Evolutionary conservation across 768 basidiomycete genomes (phyloP).

Genomic region (Kwoniella sp.): DNA sequence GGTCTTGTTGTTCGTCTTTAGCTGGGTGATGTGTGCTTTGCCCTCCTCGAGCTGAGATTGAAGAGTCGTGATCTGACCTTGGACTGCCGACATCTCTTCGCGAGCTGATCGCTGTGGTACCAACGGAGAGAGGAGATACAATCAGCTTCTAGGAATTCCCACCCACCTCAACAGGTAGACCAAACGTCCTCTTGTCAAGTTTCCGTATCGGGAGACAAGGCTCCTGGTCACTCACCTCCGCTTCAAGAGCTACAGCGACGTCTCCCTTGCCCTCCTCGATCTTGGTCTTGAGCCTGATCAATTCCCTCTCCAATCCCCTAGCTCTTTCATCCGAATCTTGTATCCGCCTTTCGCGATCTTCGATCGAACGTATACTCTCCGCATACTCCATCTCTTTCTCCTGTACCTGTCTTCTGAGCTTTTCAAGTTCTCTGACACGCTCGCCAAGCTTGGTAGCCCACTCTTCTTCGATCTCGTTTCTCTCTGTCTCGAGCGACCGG

Average conservation of each 20-base stretch:
- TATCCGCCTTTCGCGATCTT: slow-evolving; percentile 64
- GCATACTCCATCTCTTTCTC: slow-evolving; percentile 67
- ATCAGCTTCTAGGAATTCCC: slow-evolving; percentile 4
- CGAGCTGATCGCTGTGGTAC: slow-evolving; percentile 58
- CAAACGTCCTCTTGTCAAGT: not conserved
- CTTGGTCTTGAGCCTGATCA: slow-evolving; percentile 51
- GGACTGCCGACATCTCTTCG: slow-evolving; percentile 47
- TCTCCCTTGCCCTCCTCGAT: slow-evolving; percentile 60
- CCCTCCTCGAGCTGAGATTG: slow-evolving; percentile 74
- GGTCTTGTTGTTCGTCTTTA: slow-evolving; percentile 80
- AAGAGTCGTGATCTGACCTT: slow-evolving; percentile 57
- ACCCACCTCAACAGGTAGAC: not conserved
- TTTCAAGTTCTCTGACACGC: slow-evolving; percentile 75
- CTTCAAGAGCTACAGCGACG: slow-evolving; percentile 52
- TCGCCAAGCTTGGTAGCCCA: slow-evolving; percentile 84
- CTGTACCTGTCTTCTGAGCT: slow-evolving; percentile 66
- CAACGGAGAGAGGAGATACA: not conserved
- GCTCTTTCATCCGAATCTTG: slow-evolving; percentile 59
- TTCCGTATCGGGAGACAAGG: no score
- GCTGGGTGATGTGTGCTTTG: slow-evolving; percentile 69
- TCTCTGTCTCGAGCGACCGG: slow-evolving; percentile 72
- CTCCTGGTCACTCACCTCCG: slow-evolving; percentile 58
- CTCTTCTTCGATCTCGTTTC: slow-evolving; percentile 81
- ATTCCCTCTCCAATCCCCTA: slow-evolving; percentile 55
- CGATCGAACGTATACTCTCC: slow-evolving; percentile 59